These are phyloP conservation scores for Lasiodiplodia citricola DNA, from an alignment of 2,329 filamentous ascomycete species.

Conservation along the genomic window DNA sequence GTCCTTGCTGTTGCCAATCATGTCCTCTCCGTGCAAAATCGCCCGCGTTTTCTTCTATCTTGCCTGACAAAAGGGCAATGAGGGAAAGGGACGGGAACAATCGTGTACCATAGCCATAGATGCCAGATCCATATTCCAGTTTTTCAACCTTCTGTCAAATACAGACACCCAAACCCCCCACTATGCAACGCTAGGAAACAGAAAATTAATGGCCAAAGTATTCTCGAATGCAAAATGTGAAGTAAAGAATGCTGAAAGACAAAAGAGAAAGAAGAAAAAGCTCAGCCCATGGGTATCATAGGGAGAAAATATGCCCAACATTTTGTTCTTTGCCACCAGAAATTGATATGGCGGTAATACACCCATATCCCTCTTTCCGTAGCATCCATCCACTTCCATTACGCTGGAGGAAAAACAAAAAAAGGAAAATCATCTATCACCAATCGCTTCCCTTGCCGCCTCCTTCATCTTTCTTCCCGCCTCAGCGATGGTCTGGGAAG, in stretches of 20 bases:
- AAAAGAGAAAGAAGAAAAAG: not conserved
- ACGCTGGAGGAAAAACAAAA: not conserved
- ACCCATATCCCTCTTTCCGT: not conserved
- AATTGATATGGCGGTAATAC: not conserved
- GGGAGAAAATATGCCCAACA: constrained; percentile 12
- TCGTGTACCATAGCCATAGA: not conserved
- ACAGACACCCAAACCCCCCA: not conserved
- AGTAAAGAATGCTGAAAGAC: not conserved
- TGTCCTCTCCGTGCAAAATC: not conserved
- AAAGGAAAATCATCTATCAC: constrained; percentile 17
- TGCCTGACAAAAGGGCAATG: not conserved
- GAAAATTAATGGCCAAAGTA: not conserved
- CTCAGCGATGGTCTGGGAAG: constrained; percentile 35
- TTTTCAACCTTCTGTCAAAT: not conserved
- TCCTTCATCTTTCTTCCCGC: constrained; percentile 37
- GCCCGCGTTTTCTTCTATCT: not conserved
- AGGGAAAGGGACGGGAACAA: not conserved
- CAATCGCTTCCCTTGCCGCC: constrained; percentile 29
- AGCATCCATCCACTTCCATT: not conserved
- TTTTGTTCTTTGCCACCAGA: constrained; percentile 19
- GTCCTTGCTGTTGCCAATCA: not conserved
- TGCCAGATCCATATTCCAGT: not conserved
- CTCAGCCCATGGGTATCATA: constrained; percentile 23
- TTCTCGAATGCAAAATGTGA: not conserved
- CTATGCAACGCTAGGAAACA: not conserved